Percentiles rank a stretch among this genome's conserved stretches.
Conservation (phyloP, 306 rosid genomes). For the Vigna reflexopilosa region DNA sequence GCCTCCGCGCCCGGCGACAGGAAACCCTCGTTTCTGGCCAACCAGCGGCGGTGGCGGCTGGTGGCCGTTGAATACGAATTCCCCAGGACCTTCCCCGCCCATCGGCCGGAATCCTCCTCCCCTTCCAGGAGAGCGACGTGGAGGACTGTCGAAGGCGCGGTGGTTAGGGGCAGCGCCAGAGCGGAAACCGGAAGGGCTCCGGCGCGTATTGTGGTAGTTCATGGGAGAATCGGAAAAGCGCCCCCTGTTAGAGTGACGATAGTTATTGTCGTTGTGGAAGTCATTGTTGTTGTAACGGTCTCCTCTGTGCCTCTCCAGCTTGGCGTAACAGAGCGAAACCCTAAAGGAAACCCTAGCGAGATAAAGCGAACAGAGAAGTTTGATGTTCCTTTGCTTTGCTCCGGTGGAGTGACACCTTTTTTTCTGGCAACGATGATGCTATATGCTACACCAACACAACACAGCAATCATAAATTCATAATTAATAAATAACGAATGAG, state of each 20-base stretch:
- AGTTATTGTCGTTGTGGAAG: conserved; percentile 40
- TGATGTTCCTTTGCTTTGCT: conserved; percentile 14
- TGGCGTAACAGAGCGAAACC: conserved; percentile 56
- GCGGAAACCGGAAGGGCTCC: conserved; percentile 60
- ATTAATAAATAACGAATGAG: conserved; percentile 21
- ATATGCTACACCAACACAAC: background rate
- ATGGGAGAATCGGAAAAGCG: conserved; percentile 77
- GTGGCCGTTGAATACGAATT: conserved; percentile 54
- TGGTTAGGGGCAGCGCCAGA: conserved; percentile 42
- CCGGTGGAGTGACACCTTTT: conserved; percentile 30
- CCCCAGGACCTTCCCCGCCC: conserved; percentile 48
- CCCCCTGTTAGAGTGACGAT: conserved; percentile 59
- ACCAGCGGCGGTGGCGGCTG: conserved; percentile 58
- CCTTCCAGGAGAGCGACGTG: conserved; percentile 59
- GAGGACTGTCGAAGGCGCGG: conserved; percentile 70
- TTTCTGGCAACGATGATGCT: conserved; percentile 19
- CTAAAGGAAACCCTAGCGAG: conserved; percentile 50
- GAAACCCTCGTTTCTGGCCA: conserved; percentile 85
- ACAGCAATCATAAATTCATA: background rate
- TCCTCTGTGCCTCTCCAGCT: conserved; percentile 94
- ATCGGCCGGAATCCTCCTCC: conserved; percentile 58
- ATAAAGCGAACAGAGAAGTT: background rate
- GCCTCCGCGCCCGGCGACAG: conserved; percentile 60
- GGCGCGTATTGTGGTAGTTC: conserved; percentile 52
- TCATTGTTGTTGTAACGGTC: conserved; percentile 67